Base-by-base conservation (phyloP, 208 protist genomes). In the Angomonas desouzai region DNA sequence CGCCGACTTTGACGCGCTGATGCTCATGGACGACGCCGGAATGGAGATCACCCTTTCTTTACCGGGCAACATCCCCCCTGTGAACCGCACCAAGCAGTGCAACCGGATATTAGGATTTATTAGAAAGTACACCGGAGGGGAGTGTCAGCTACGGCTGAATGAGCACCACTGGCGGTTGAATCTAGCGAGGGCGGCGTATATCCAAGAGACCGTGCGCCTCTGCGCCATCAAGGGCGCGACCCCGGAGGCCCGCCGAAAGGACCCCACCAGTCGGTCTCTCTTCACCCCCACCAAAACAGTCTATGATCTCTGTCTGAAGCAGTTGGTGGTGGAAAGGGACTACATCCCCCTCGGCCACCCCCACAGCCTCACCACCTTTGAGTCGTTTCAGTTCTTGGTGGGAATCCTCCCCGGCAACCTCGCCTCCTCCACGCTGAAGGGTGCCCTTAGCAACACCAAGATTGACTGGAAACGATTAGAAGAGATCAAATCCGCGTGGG, bases 91-190 rank as follows among this genome's bases (percentile, higher is more conserved):
- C 0, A 76, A 82, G 68, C 74, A 72, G 64, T 73, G 62, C 58
- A 77, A 76, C 49, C 68, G 68, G 20, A 57, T 82, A 1, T 66
- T 80, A 0, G 47, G 43, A 7, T 85, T 85, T 32, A 47, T 85
- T 60, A 70, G 72, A 56, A 79, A 81, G 66, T 82, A 82, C 76
- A 68, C 48, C 32, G 57, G 66, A 0, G 1, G 64, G 1, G 70
- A 76, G 0, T 74, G 75, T 11, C 38, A 61, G 55, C 70, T 85
- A 59, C 75, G 72, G 1, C 68, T 85, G 43, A 67, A 85, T 34
- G 75, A 79, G 11, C 72, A 79, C 28, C 79, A 85, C 70, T 85
- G 79, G 79, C 75, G 79, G 10, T 43, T 85, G 43, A 85, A 77
- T 27, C 62, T 85, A 0, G 71, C 55, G 4, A 66, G 79, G 25